Conservation (phyloP, 78 protist genomes). For the Guillardia theta region DNA sequence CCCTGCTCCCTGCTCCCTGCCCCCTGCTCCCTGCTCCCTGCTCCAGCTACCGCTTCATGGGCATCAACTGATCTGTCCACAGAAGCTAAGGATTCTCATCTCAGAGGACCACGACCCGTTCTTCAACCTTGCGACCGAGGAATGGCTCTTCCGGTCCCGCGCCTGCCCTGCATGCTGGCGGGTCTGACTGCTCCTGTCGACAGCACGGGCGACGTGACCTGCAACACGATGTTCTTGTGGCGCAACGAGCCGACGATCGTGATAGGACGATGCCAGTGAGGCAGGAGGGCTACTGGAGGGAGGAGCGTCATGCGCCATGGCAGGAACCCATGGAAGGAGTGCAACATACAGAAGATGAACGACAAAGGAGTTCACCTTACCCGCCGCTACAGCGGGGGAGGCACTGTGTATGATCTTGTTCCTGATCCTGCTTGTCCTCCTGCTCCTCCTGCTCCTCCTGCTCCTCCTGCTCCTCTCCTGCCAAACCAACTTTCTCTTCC, state of each 20-base stretch:
- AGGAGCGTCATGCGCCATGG: no score
- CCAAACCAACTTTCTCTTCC: not conserved
- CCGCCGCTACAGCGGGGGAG: not conserved
- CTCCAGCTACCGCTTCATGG: no score
- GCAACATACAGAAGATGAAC: not conserved
- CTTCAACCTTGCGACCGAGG: slow-evolving; percentile 3
- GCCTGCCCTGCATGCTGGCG: not conserved
- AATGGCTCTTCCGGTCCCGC: not conserved
- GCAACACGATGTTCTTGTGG: not conserved
- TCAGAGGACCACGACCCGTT: not conserved
- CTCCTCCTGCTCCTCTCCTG: not conserved
- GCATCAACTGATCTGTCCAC: no score
- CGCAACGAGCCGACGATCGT: slow-evolving; percentile 1
- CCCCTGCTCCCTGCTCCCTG: no score
- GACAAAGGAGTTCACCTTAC: not conserved
- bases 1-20: no score
- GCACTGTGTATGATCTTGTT: not conserved
- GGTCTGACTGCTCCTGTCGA: not conserved
- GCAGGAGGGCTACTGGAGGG: no score
- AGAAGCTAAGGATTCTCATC: not conserved
- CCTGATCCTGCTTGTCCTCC: not conserved
- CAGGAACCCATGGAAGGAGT: slow-evolving; percentile 25
- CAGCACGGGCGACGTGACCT: not conserved
- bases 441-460: not conserved
- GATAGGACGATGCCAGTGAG: slow-evolving; percentile 1